Percentiles rank a stretch among this genome's conserved stretches.
Conservation (phyloP, 176 grass and related monocot species). For the Carex pumila region DNA sequence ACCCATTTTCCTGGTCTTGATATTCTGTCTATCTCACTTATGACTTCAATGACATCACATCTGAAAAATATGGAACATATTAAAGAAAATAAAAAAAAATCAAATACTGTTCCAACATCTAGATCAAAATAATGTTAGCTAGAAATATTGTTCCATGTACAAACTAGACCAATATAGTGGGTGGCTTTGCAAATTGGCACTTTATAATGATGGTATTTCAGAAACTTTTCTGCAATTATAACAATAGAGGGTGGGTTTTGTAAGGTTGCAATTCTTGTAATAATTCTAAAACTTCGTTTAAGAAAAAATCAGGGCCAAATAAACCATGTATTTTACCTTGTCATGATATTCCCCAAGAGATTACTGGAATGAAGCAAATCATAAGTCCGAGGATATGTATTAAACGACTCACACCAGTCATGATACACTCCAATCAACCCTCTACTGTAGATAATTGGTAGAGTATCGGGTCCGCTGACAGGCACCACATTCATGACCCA, state of each 20-base stretch:
- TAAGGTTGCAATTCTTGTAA: background rate
- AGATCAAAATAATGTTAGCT: background rate
- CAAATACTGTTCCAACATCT: background rate
- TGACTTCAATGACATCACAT: conserved; percentile 56
- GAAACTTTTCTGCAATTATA: background rate
- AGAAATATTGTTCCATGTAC: background rate
- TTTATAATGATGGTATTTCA: background rate
- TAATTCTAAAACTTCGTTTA: background rate
- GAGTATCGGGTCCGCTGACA: conserved; percentile 46
- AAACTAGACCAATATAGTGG: background rate
- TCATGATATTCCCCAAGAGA: conserved; percentile 50
- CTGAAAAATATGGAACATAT: conserved; percentile 34
- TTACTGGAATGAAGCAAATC: conserved; percentile 77
- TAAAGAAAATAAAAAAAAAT: background rate
- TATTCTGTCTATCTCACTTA: conserved; percentile 81
- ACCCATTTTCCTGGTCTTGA: conserved; percentile 80
- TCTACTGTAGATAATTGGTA: conserved; percentile 76
- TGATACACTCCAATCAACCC: conserved; percentile 91
- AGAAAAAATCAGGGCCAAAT: background rate
- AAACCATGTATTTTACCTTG: conserved; percentile 35
- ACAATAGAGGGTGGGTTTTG: background rate
- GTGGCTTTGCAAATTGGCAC: background rate
- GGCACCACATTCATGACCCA: conserved; percentile 97
- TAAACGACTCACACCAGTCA: conserved; percentile 94
- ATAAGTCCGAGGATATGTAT: conserved; percentile 90